Conservation (phyloP, 2,329 filamentous ascomycete species). For the Thermochaetoides dissita region DNA sequence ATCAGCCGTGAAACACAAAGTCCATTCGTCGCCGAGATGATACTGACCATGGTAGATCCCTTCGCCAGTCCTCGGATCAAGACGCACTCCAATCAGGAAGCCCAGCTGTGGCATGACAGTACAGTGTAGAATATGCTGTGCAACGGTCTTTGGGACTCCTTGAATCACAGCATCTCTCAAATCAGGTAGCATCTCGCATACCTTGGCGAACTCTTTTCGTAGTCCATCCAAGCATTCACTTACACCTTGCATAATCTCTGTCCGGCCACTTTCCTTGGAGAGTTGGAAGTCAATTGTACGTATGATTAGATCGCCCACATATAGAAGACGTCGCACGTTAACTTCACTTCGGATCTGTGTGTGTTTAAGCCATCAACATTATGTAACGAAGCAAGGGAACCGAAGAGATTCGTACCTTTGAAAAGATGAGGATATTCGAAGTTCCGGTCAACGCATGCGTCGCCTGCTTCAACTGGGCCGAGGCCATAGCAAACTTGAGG, state of each 20-base stretch:
- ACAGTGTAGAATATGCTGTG: slow-evolving; percentile 50
- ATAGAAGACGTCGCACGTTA: slow-evolving; percentile 42
- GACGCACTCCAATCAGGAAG: slow-evolving; percentile 64
- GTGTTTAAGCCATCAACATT: slow-evolving; percentile 1
- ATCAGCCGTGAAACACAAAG: slow-evolving; percentile 60
- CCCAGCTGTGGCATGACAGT: slow-evolving; percentile 86
- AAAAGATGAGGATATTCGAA: slow-evolving; percentile 36
- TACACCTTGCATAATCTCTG: slow-evolving; percentile 58
- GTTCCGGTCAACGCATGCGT: slow-evolving; percentile 43
- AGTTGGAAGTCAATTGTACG: slow-evolving; percentile 68
- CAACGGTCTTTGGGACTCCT: slow-evolving; percentile 46
- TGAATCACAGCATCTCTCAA: slow-evolving; percentile 50
- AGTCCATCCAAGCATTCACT: slow-evolving; percentile 63
- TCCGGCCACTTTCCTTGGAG: slow-evolving; percentile 56
- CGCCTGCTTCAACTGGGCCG: slow-evolving; percentile 54
- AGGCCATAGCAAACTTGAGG: slow-evolving; percentile 53
- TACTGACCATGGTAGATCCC: slow-evolving; percentile 51
- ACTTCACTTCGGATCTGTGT: slow-evolving; percentile 42
- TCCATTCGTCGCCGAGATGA: slow-evolving; percentile 49
- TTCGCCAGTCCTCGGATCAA: slow-evolving; percentile 43
- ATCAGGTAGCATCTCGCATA: slow-evolving; percentile 58
- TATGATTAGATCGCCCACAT: slow-evolving; percentile 56
- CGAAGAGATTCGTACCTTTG: slow-evolving; percentile 30
- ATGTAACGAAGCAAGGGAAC: not conserved
- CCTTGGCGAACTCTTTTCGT: slow-evolving; percentile 63